Evolutionary conservation across 805 yeast species (phyloP), one percentile per base, ranked within the genome.

Genomic region (Metschnikowia vanudenii): DNA sequence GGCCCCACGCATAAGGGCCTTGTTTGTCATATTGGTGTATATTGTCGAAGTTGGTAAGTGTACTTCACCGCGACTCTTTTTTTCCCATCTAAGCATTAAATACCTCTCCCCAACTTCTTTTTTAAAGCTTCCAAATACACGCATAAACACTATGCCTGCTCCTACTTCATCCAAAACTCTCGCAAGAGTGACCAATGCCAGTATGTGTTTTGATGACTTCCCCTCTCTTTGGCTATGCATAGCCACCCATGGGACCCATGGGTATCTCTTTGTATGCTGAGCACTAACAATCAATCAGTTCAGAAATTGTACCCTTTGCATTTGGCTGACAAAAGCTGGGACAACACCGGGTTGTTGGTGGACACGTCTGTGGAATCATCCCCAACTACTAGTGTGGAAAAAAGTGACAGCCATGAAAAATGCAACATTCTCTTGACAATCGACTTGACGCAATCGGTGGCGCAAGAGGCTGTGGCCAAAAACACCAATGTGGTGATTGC

Each of bases 251-350:
- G n/a, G n/a, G n/a, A n/a, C n/a, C n/a, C n/a, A 22, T 22, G 24
- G 24, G 24, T 8, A 5, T 22, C 24, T 22, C 24, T n/a, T n/a
- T n/a, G n/a, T n/a, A 22, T 22, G 8, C 24, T 22, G 8, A 29
- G 19, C 14, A 14, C 62, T 59, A 58, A 58, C 58, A 7, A n/a
- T n/a, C n/a, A n/a, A 20, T 7, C 24, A 71, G 82, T 92, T 49
- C 88, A 89, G 60, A 81, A 78, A 53, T 69, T 82, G n/a, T 94
- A 87, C 60, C 99, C 99, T 2, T 63, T 78, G 13, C 78, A 78
- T 37, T 76, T 86, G 49, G 97, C 98, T 0, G 98, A 92, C 58
- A 73, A 75, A 17, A 65, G 90, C 2, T 94, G 99, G 99, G 99
- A 94, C 61, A 94, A 94, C 64, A 91, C 97, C 0, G 99, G 99